Evolutionary conservation across 805 yeast species (phyloP).

Genomic region (Candida silvicultrix): DNA sequence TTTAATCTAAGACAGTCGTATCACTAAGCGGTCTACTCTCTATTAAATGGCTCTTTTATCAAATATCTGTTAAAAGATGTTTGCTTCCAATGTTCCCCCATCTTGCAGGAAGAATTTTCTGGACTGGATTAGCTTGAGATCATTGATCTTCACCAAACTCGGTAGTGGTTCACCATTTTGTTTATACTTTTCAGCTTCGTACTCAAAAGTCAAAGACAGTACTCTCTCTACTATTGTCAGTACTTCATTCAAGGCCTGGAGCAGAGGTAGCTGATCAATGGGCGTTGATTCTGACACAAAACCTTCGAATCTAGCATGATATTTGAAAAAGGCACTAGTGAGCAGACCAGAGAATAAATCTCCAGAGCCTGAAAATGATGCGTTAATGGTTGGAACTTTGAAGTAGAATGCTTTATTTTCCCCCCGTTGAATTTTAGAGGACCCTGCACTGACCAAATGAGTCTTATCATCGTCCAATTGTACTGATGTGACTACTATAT

Average conservation of each 20-base stretch:
- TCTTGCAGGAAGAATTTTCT: constrained; percentile 22
- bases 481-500: constrained; percentile 57
- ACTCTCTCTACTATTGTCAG: constrained; percentile 36
- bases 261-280: constrained; percentile 14
- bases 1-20: too few species aligned
- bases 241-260: constrained; percentile 32
- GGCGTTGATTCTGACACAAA: constrained; percentile 5
- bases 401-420: constrained; percentile 20
- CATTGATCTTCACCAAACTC: constrained; percentile 26
- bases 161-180: constrained; percentile 16
- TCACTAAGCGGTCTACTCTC: too few species aligned
- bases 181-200: constrained; percentile 8
- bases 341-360: constrained; percentile 63
- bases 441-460: constrained; percentile 35
- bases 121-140: constrained; percentile 38
- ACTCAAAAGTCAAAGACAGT: constrained; percentile 31
- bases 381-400: constrained; percentile 43
- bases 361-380: constrained; percentile 69
- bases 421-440: constrained; percentile 4
- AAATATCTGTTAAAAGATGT: not conserved
- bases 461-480: constrained; percentile 20
- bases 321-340: constrained; percentile 39
- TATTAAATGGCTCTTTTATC: too few species aligned
- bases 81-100: constrained; percentile 1
- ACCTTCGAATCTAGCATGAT: constrained; percentile 7